These are phyloP conservation scores for Petunia hybrid DNA, from an alignment of 305 asterid species.

Conservation along the genomic window DNA sequence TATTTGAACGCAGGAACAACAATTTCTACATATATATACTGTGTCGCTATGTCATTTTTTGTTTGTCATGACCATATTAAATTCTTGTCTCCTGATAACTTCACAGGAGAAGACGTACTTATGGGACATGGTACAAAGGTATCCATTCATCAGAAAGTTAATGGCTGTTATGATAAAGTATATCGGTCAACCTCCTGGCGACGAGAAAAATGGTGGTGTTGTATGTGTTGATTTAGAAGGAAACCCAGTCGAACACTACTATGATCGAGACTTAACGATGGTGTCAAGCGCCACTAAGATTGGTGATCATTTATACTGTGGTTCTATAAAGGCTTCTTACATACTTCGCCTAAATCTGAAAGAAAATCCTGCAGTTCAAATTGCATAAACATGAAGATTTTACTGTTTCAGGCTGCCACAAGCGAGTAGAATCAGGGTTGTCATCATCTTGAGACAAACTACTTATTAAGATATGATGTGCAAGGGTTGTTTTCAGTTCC, in stretches of 20 bases:
- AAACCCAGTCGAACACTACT: slow-evolving; percentile 59
- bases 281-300: slow-evolving; percentile 59
- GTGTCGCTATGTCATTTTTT: too few relatives aligned
- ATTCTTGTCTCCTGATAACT: not conserved
- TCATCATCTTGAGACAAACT: not conserved
- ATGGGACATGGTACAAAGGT: slow-evolving; percentile 44
- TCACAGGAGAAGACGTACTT: slow-evolving; percentile 47
- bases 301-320: slow-evolving; percentile 64
- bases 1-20: too few relatives aligned
- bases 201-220: slow-evolving; percentile 60
- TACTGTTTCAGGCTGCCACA: not conserved
- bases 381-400: slow-evolving; percentile 31
- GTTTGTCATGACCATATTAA: not conserved
- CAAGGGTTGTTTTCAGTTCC: not conserved
- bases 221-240: slow-evolving; percentile 71
- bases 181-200: slow-evolving; percentile 26
- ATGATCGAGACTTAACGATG: slow-evolving; percentile 40
- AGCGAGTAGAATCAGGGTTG: too few relatives aligned
- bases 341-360: slow-evolving; percentile 62
- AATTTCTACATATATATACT: too few relatives aligned
- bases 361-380: slow-evolving; percentile 53
- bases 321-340: slow-evolving; percentile 47
- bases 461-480: not conserved
- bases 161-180: slow-evolving; percentile 49
- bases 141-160: slow-evolving; percentile 66